Conservation (phyloP, 768 basidiomycete species). For the Mrakia gelida region DNA sequence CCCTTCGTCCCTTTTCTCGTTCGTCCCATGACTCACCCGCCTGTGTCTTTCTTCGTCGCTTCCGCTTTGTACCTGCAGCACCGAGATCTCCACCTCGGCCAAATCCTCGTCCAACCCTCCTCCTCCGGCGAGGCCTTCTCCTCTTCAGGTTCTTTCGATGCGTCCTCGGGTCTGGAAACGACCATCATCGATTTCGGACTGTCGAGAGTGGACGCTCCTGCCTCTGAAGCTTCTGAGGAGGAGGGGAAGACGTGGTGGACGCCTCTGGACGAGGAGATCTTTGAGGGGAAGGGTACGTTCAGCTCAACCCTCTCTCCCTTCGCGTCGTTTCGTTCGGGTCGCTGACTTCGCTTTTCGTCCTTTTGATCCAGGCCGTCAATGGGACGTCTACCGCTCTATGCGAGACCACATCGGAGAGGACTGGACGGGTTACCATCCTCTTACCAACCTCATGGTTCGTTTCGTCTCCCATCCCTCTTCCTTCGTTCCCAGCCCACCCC, state of each 20-base stretch:
- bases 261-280: constrained; percentile 79
- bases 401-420: constrained; percentile 52
- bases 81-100: constrained; percentile 98
- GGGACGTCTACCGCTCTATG: constrained; percentile 92
- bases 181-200: constrained; percentile 94
- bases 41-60: neutral
- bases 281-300: constrained; percentile 78
- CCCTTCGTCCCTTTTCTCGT: constrained; percentile 4
- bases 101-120: constrained; percentile 68
- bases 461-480: neutral
- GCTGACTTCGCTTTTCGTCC: neutral
- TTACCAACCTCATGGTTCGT: constrained; percentile 85
- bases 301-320: neutral
- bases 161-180: constrained; percentile 57
- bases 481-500: constrained; percentile 12
- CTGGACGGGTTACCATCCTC: constrained; percentile 74
- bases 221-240: no score
- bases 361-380: constrained; percentile 67
- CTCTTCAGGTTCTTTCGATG: constrained; percentile 44
- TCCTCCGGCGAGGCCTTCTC: constrained; percentile 26
- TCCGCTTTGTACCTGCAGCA: constrained; percentile 56
- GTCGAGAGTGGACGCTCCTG: constrained; percentile 61
- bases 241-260: constrained; percentile 62
- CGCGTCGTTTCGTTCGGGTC: neutral
- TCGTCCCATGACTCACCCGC: no score